Base-by-base conservation (phyloP, 331 rosid species). In the Malus hybrid region DNA sequence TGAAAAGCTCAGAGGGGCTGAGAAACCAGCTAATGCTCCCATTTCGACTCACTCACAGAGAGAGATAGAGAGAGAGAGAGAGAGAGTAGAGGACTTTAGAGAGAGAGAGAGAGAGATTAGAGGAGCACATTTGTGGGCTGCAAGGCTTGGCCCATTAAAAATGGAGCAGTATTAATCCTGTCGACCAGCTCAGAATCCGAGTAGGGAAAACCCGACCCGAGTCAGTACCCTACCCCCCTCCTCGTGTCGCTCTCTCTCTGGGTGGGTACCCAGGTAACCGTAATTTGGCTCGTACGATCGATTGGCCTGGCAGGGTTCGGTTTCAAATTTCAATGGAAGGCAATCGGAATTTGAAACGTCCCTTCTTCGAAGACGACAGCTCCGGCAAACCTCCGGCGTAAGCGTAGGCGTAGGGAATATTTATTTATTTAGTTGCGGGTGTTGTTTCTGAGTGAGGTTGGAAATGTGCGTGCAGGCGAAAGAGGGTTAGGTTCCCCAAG, bases 401-500 rank as follows among this genome's bases (percentile, higher is more conserved):
- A 58, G 3, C 48, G 48, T 42, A 42, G 48, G 14, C 48, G 48
- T 42, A 42, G 48, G 48, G 48, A 58, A 0, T 57, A 20, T 58
- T 9, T 58, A 1, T 58, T 58, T 58, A 58, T 58, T 20, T 58
- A 10, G 26, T 58, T 58, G 63, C 24, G 30, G 63, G 29, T 58
- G 22, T 12, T 58, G 28, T 57, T 57, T 57, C 30, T 22, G 29
- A 22, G 63, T 24, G 24, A 22, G 24, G 26, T 26, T 58, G 63
- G 63, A 58, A 22, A 22, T n/a, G 22, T 58, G 11, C 24, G 63
- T 58, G 63, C 82, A 92, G 93, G 74, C 82, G 48, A 93, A 58
- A 93, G 75, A 90, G 83, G 86, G 86, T 89, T 19, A 78, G 95
- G 85, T 93, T 91, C 81, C 97, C 97, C 0, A 93, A 91, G 87